Evolutionary conservation across 305 asterid species (phyloP).

Genomic region (Stenogyne calaminthoides): DNA sequence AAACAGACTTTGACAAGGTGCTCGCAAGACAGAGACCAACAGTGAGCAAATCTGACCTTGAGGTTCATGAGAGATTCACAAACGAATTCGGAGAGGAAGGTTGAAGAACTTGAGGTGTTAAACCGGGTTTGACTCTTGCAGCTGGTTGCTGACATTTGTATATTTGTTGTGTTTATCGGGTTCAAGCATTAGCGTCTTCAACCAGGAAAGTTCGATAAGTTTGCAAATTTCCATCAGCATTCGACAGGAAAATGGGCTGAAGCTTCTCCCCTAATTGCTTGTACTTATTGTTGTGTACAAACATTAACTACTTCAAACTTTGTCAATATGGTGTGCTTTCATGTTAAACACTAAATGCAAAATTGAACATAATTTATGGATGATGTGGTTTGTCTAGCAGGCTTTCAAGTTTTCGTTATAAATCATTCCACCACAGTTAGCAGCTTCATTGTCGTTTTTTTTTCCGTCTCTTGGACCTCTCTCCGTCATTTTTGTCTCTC

Average conservation of each 20-base stretch:
- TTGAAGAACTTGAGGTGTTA: constrained; percentile 38
- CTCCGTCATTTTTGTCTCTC: neutral
- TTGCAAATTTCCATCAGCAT: constrained; percentile 30
- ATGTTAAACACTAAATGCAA: constrained; percentile 29
- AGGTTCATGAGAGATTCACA: constrained; percentile 88
- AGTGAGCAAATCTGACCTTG: constrained; percentile 88
- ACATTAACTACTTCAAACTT: constrained; percentile 26
- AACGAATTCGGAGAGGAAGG: constrained; percentile 96
- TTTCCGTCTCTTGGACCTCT: neutral
- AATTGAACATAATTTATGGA: constrained; percentile 8
- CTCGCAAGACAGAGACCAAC: constrained; percentile 87
- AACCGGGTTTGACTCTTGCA: constrained; percentile 12
- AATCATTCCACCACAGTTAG: neutral
- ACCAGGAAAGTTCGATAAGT: constrained; percentile 27
- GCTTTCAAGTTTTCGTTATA: neutral
- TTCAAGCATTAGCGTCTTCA: constrained; percentile 31
- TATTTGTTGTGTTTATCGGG: constrained; percentile 25
- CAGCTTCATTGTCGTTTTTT: neutral
- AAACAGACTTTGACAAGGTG: constrained; percentile 83
- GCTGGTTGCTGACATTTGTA: constrained; percentile 29
- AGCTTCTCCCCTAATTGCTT: constrained; percentile 26
- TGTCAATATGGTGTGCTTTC: constrained; percentile 30
- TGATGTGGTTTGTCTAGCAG: neutral
- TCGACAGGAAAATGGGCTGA: constrained; percentile 36
- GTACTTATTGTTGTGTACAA: constrained; percentile 38